A percentile compares a stretch with the other conserved stretches of the same genome.
Evolutionary conservation across 371 early-diverging fungal genomes (phyloP).

Genomic region (Thermomucor indicae-seudaticae): DNA sequence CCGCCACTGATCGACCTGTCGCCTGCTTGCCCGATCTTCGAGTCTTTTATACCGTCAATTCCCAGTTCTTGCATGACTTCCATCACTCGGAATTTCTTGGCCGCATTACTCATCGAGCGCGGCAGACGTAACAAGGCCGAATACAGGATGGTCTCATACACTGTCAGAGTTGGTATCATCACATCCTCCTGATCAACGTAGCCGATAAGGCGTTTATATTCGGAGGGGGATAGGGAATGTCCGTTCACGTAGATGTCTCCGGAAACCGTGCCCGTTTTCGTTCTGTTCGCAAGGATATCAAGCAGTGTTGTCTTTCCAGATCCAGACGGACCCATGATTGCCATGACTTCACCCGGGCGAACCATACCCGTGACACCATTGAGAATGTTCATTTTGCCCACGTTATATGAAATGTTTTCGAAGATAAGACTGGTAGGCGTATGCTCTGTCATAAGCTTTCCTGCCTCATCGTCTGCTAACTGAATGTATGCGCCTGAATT

Average conservation of each 20-base stretch:
- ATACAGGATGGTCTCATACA: constrained; percentile 77
- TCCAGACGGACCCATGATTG: constrained; percentile 81
- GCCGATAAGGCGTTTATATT: constrained; percentile 66
- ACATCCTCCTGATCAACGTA: constrained; percentile 89
- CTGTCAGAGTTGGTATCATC: constrained; percentile 78
- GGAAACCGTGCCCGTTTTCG: constrained; percentile 52
- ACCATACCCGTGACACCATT: constrained; percentile 67
- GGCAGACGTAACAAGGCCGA: constrained; percentile 79
- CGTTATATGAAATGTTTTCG: constrained; percentile 59
- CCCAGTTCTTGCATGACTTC: constrained; percentile 78
- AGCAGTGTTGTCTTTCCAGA: constrained; percentile 71
- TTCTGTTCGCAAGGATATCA: constrained; percentile 71
- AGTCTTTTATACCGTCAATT: constrained; percentile 73
- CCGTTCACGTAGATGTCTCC: constrained; percentile 70
- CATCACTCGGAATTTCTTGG: constrained; percentile 58
- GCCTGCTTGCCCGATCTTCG: constrained; percentile 75
- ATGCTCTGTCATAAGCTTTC: constrained; percentile 72
- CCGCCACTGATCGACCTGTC: constrained; percentile 83
- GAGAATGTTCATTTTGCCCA: constrained; percentile 53
- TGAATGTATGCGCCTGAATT: constrained; percentile 28
- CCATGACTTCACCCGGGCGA: constrained; percentile 77
- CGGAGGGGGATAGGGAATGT: constrained; percentile 41
- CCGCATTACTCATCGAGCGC: constrained; percentile 51
- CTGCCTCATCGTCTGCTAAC: constrained; percentile 55
- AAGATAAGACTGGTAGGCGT: constrained; percentile 67